Conservation (phyloP, 1,139 yeast genomes). For the Debaryomyces coudertii region DNA sequence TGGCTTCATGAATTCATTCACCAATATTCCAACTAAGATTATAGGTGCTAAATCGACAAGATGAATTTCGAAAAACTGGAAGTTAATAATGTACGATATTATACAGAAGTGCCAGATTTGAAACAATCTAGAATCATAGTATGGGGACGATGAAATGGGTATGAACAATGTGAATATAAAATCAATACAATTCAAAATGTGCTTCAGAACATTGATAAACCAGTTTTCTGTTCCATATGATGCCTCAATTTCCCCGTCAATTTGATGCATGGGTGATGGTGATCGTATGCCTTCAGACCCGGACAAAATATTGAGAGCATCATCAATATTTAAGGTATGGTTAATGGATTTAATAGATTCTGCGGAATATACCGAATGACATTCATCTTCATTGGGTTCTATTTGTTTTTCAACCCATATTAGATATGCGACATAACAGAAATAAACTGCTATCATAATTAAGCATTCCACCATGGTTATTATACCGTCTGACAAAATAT, state of each 20-base stretch:
- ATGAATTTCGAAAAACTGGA: conserved; percentile 20
- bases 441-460: conserved; percentile 44
- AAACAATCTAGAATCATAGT: conserved; percentile 3
- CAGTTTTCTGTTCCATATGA: not conserved
- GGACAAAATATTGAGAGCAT: conserved; percentile 29
- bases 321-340: conserved; percentile 30
- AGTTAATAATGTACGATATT: conserved; percentile 23
- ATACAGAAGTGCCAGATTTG: conserved; percentile 26
- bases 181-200: conserved; percentile 17
- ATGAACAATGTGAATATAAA: conserved; percentile 24
- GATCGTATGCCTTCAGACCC: conserved; percentile 4
- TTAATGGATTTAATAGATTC: conserved; percentile 13
- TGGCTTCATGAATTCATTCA: not conserved
- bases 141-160: conserved; percentile 19
- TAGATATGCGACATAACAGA: conserved; percentile 37
- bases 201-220: not conserved
- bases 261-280: conserved; percentile 1
- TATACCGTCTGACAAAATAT: conserved; percentile 53
- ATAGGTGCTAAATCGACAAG: conserved; percentile 16
- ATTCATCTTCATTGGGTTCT: conserved; percentile 17
- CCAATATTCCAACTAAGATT: conserved; percentile 9
- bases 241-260: conserved; percentile 2
- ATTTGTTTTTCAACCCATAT: conserved; percentile 25
- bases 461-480: conserved; percentile 51
- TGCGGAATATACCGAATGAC: conserved; percentile 10